phyloP scores from a whole-genome alignment of 768 basidiomycete genomes.

The Termitomyces sp. region DNA sequence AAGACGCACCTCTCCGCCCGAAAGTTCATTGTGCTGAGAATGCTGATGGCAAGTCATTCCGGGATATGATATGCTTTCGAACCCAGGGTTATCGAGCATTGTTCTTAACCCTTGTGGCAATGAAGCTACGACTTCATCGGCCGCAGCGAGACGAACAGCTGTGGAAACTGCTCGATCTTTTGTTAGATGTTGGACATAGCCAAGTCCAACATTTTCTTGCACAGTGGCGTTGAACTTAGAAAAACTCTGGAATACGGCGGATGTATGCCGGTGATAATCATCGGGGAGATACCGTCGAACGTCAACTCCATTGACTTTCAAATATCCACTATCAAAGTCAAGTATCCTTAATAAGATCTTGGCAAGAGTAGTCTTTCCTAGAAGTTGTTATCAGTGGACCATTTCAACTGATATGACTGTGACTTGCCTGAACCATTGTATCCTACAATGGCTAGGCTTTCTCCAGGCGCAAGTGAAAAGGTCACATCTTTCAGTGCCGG shows the following conservation, averaged over 20 bases:
- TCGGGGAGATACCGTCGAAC: conserved; percentile 57
- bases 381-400: conserved; percentile 6
- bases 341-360: conserved; percentile 75
- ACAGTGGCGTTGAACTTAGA: conserved; percentile 74
- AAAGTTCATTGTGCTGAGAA: conserved; percentile 58
- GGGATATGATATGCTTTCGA: conserved; percentile 46
- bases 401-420: neutral
- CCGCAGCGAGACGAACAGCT: conserved; percentile 72
- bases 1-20: conserved; percentile 73
- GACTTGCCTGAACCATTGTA: conserved; percentile 74
- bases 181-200: conserved; percentile 59
- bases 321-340: conserved; percentile 66
- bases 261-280: conserved; percentile 69
- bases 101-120: conserved; percentile 73
- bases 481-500: conserved; percentile 67
- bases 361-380: conserved; percentile 85
- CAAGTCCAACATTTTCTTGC: conserved; percentile 83
- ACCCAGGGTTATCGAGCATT: conserved; percentile 59
- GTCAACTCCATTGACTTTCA: conserved; percentile 67
- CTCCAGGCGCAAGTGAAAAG: conserved; percentile 67
- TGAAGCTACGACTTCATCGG: conserved; percentile 55
- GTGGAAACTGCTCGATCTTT: conserved; percentile 50
- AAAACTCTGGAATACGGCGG: conserved; percentile 86
- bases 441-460: conserved; percentile 81
- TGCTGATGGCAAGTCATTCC: conserved; percentile 26